Evolutionary conservation across 2,329 filamentous ascomycete species (phyloP).

Genomic region (Pleurostoma richardsiae): DNA sequence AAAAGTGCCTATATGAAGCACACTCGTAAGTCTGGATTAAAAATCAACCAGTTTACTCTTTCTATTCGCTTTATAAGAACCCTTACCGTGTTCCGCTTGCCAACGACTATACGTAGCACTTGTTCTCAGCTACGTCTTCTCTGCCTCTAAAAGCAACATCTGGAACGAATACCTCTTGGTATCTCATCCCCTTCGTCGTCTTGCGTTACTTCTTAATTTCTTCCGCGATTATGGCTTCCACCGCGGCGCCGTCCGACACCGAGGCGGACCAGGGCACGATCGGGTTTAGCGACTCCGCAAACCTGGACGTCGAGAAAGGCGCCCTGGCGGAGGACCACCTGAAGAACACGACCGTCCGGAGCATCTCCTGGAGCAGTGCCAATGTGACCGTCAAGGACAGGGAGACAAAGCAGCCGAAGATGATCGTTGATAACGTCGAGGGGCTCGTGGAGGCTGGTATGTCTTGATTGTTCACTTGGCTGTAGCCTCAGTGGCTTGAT

Average conservation of each 20-base stretch:
- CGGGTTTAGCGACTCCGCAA: background rate
- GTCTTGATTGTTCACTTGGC: background rate
- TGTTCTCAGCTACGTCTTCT: too few relatives aligned
- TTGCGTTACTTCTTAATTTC: too few relatives aligned
- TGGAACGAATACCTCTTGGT: too few relatives aligned
- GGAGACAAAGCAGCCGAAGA: slow-evolving; percentile 55
- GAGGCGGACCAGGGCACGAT: slow-evolving; percentile 6
- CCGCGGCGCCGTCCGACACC: slow-evolving; percentile 8
- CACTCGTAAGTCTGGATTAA: too few relatives aligned
- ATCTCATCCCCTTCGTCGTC: too few relatives aligned
- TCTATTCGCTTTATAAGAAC: too few relatives aligned
- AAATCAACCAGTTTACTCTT: too few relatives aligned
- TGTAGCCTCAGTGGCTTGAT: too few relatives aligned
- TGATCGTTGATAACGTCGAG: slow-evolving; percentile 57
- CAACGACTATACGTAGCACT: too few relatives aligned
- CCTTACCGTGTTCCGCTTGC: too few relatives aligned
- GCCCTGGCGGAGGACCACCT: slow-evolving; percentile 41
- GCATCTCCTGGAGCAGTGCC: slow-evolving; percentile 61
- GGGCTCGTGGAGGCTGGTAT: slow-evolving; percentile 60
- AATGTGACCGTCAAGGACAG: slow-evolving; percentile 72
- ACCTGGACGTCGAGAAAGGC: slow-evolving; percentile 20
- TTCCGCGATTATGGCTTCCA: slow-evolving; percentile 2
- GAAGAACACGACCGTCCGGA: slow-evolving; percentile 58
- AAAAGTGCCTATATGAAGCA: too few relatives aligned
- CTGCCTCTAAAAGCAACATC: too few relatives aligned